Evolutionary conservation across 2,329 filamentous ascomycete genomes (phyloP).

Genomic region (Fusarium chaquense): DNA sequence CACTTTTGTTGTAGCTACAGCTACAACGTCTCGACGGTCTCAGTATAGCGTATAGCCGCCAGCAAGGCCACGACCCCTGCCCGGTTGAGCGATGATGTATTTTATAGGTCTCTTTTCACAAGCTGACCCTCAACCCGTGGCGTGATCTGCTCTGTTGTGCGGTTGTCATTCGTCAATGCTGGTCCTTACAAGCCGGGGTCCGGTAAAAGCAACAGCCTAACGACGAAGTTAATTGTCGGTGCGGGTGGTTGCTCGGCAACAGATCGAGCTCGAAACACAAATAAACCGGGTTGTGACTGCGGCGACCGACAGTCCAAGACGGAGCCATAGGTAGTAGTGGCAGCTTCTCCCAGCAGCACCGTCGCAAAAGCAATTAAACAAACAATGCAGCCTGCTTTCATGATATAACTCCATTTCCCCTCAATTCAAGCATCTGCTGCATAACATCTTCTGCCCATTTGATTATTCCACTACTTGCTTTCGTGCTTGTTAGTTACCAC

Average conservation of each 20-base stretch:
- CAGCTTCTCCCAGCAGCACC: constrained; percentile 24
- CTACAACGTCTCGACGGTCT: constrained; percentile 14
- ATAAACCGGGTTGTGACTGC: constrained; percentile 42
- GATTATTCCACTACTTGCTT: constrained; percentile 33
- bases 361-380: constrained; percentile 32
- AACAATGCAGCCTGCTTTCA: constrained; percentile 42
- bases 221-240: constrained; percentile 29
- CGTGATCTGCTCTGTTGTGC: constrained; percentile 45
- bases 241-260: constrained; percentile 46
- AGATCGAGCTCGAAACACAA: constrained; percentile 41
- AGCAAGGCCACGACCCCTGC: constrained; percentile 37
- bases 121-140: constrained; percentile 41
- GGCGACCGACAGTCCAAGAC: constrained; percentile 29
- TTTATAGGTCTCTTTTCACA: constrained; percentile 30
- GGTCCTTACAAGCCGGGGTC: constrained; percentile 19
- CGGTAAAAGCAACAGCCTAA: constrained; percentile 24
- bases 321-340: constrained; percentile 24
- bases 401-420: constrained; percentile 35
- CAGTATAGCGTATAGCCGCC: constrained; percentile 33
- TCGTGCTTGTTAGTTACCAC: constrained; percentile 33
- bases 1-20: constrained; percentile 11
- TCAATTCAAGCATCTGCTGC: constrained; percentile 14
- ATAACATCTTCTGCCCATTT: constrained; percentile 15
- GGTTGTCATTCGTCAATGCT: constrained; percentile 38
- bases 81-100: constrained; percentile 37